Base-by-base conservation (phyloP, 2,329 filamentous ascomycete genomes). In the Aspergillus sp. region DNA sequence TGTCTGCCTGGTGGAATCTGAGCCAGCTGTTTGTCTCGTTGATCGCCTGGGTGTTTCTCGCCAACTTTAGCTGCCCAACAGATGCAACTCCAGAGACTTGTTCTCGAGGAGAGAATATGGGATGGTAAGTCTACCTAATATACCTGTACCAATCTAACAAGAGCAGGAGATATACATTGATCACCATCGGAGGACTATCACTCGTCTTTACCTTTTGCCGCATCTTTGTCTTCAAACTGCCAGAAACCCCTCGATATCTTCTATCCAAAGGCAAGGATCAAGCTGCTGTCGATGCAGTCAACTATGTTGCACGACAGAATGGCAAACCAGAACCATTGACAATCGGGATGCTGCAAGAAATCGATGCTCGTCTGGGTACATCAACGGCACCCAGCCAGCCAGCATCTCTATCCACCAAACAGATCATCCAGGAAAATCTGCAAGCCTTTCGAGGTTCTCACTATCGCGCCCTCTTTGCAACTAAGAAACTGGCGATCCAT, bases 1-100 rank as follows among this genome's bases (percentile, higher is more conserved):
- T 76, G 9, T 72, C 73, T 0, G 65, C 61, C 1, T 75, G 72
- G 72, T 75, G 72, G 73, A 72, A 71, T 30, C 34, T 76, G 9
- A 72, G 73, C 4, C 71, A 76, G 48, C 60, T 72, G 1, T 48
- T 61, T 5, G 55, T 60, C 1, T 60, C 57, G 2, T 35, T 62
- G 6, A 27, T 62, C 8, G 52, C 58, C 11, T 62, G 59, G 59
- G 59, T 56, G 2, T 61, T 60, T 30, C 33, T 61, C 7, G 54
- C 59, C n/a, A 60, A 59, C 32, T 62, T 52, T 31, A 54, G 48
- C 38, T 62, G 59, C 28, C 48, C 57, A 7, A 56, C 55, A 1
- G 50, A 58, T 33, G 43, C 53, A 1, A 57, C 54, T 1, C 51
- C 56, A 0, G 53, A 45, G 5, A 59, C 50, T 5, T 62, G 58